Conservation (phyloP, 1,284 basidiomycete species). For the Ustilago cynodontis region DNA sequence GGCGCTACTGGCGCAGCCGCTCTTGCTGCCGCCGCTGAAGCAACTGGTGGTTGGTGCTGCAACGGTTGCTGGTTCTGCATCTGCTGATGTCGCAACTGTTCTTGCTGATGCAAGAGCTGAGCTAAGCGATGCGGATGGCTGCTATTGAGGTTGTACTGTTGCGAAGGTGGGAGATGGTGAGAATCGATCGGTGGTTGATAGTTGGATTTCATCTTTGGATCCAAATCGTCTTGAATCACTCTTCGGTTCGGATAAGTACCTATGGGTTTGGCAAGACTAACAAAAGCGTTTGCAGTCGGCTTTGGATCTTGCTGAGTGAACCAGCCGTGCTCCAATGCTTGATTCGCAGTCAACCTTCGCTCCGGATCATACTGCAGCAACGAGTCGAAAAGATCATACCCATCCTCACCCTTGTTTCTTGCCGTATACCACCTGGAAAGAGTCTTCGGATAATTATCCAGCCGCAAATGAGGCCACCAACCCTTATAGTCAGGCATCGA, state of each 20-base stretch:
- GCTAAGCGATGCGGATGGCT: slow-evolving; percentile 27
- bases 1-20: slow-evolving; percentile 8
- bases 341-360: slow-evolving; percentile 82
- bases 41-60: neutral
- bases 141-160: slow-evolving; percentile 23
- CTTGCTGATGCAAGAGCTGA: slow-evolving; percentile 33
- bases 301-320: slow-evolving; percentile 72
- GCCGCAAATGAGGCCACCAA: slow-evolving; percentile 70
- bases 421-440: slow-evolving; percentile 83
- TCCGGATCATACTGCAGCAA: slow-evolving; percentile 83
- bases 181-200: slow-evolving; percentile 40
- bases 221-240: slow-evolving; percentile 74
- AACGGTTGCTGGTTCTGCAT: slow-evolving; percentile 14
- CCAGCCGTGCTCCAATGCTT: slow-evolving; percentile 81
- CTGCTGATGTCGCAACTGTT: slow-evolving; percentile 30
- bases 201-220: slow-evolving; percentile 68
- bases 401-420: slow-evolving; percentile 72
- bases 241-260: slow-evolving; percentile 72
- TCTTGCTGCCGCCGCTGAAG: neutral
- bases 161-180: slow-evolving; percentile 27
- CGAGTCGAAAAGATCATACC: slow-evolving; percentile 61
- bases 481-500: slow-evolving; percentile 83
- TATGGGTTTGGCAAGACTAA: slow-evolving; percentile 70
- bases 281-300: slow-evolving; percentile 66
- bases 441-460: slow-evolving; percentile 75